Evolutionary conservation across 495 filamentous ascomycete species (phyloP), one percentile per base, ranked within the genome.

Genomic region (Podospora anserina): DNA sequence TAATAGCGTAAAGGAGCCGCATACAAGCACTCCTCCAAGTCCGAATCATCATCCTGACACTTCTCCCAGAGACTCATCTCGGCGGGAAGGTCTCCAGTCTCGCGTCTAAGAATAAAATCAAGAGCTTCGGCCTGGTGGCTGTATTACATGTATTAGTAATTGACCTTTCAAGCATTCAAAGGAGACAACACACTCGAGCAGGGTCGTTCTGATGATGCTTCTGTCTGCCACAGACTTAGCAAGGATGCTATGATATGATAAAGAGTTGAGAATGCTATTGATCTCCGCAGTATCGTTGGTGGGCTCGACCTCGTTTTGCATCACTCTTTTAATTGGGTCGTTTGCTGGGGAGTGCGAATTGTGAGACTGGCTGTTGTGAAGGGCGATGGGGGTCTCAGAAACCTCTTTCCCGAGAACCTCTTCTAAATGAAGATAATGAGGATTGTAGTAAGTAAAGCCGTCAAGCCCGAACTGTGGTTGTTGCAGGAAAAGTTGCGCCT

Each of bases 61-160:
- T 61, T 30, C 18, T 61, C 18, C 59, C 59, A 61, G 5, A 61
- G 59, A 15, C 59, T 28, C 23, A 26, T 27, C 16, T 61, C 59
- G 4, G 59, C 6, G 9, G 30, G 26, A 0, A 28, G 11, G 3
- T 61, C 19, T 18, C 59, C 23, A 6, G 13, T 26, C 27, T 61
- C 59, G 13, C 59, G 59, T 28, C 59, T 4, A 27, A 27, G 20
- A 18, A 61, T 61, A 18, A 61, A 61, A 32, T 61, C 59, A 13
- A 61, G 16, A 15, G 23, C 59, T 28, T 61, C 18, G 26, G 16
- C 23, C 16, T 61, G 59, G 59, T 61, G 59, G 16, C 59, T 61
- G 59, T 61, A 30, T 26, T 18, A 0, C 0, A 13, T 13, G 13
- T 0, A 16, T 49, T 3, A 49, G 20, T 0, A 1, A 23, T 23